A percentile compares a stretch with the other conserved stretches of the same genome.
These are phyloP conservation scores for Physaria fendleri DNA, from an alignment of 345 rosid species.

Conservation along the genomic window DNA sequence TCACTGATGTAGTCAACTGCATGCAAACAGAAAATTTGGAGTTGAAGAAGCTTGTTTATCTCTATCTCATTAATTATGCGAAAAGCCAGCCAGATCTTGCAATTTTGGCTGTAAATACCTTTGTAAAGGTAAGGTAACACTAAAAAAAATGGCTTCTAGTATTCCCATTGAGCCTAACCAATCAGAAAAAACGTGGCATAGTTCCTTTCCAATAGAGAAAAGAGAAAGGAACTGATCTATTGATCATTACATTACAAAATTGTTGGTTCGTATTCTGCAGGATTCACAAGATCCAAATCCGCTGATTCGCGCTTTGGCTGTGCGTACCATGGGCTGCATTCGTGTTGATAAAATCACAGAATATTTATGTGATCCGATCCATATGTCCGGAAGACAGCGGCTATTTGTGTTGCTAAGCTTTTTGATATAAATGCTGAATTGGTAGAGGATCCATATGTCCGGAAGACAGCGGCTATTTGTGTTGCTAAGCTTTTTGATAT, in stretches of 20 bases:
- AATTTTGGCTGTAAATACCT: conserved; percentile 92
- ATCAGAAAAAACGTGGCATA: too few species aligned
- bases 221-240: too few species aligned
- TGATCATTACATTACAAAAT: too few species aligned
- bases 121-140: conserved; percentile 91
- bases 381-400: conserved; percentile 97
- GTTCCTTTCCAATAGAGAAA: too few species aligned
- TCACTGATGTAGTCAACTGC: conserved; percentile 92
- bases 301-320: conserved; percentile 92
- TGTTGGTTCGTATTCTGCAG: conserved; percentile 33
- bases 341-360: conserved; percentile 97
- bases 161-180: too few species aligned
- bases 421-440: conserved; percentile 92
- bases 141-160: too few species aligned
- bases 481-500: conserved; percentile 96
- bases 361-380: conserved; percentile 92
- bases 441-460: conserved; percentile 96
- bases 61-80: conserved; percentile 85
- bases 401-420: conserved; percentile 94
- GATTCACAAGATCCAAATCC: conserved; percentile 99
- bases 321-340: conserved; percentile 97
- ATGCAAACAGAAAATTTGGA: conserved; percentile 97
- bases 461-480: conserved; percentile 96
- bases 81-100: conserved; percentile 98
- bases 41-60: conserved; percentile 86